Evolutionary conservation across 179 eudicot species (phyloP).

Genomic region (Silene vulgaris): DNA sequence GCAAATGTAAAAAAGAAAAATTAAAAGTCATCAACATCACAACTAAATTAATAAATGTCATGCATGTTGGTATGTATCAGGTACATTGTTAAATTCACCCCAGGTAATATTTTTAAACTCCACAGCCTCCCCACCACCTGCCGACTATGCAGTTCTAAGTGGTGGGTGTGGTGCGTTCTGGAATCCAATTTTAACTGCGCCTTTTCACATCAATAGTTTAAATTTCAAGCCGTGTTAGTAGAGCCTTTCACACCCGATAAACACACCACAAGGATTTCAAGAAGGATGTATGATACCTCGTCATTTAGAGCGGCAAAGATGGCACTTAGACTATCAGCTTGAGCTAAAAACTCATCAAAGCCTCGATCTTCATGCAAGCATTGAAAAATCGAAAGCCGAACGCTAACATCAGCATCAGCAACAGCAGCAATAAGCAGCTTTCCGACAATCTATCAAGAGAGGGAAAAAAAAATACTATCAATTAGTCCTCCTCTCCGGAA

Average conservation of each 20-base stretch:
- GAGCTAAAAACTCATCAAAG: conserved; percentile 88
- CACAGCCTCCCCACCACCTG: neutral
- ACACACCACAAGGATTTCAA: neutral
- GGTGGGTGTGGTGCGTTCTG: neutral
- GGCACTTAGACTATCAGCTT: conserved; percentile 94
- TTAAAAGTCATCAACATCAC: neutral
- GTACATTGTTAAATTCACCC: neutral
- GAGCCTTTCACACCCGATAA: neutral
- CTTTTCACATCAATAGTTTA: neutral
- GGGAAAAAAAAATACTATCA: neutral
- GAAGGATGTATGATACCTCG: conserved; percentile 51
- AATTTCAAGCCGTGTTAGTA: neutral
- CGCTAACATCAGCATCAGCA: conserved; percentile 94
- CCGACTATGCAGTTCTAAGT: neutral
- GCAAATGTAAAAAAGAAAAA: too few relatives aligned
- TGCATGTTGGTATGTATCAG: neutral
- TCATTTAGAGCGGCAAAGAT: conserved; percentile 96
- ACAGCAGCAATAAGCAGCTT: conserved; percentile 93
- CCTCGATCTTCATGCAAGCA: conserved; percentile 76
- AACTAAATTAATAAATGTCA: too few relatives aligned
- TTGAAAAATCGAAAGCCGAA: conserved; percentile 73
- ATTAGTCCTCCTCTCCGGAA: neutral
- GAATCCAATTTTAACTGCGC: neutral
- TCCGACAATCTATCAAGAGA: conserved; percentile 57
- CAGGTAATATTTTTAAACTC: neutral